These are phyloP conservation scores for Starmerella lactis-condensi DNA, from an alignment of 805 yeast genomes.

Conservation along the genomic window DNA sequence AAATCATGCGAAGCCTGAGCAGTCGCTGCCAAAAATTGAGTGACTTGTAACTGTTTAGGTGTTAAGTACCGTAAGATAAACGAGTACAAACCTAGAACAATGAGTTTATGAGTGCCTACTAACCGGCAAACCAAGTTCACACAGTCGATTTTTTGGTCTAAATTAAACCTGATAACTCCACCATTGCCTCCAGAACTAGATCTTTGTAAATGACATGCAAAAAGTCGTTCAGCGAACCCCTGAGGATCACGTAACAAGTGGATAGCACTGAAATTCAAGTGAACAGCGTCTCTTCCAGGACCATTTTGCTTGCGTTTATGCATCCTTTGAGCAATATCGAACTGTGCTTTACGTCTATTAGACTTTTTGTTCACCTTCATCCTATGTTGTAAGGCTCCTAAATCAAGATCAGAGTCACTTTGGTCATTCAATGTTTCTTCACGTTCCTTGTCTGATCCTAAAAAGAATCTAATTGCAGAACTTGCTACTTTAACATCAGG, in stretches of 20 bases:
- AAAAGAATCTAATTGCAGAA: conserved; percentile 77
- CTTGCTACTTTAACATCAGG: conserved; percentile 70
- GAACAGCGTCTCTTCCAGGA: conserved; percentile 40
- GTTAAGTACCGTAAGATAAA: conserved; percentile 76
- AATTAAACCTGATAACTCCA: conserved; percentile 46
- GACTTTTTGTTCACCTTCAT: conserved; percentile 69
- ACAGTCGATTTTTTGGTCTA: conserved; percentile 77
- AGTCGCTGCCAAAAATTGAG: conserved; percentile 88
- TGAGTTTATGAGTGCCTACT: conserved; percentile 86
- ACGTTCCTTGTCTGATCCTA: conserved; percentile 89
- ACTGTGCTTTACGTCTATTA: conserved; percentile 58
- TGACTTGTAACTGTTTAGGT: conserved; percentile 85
- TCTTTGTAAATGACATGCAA: conserved; percentile 38
- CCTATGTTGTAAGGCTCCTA: conserved; percentile 57
- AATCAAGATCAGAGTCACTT: conserved; percentile 47
- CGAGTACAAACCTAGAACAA: conserved; percentile 76
- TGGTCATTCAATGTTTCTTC: conserved; percentile 69
- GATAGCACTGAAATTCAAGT: conserved; percentile 81
- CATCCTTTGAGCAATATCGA: conserved; percentile 54
- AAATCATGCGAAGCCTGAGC: conserved; percentile 95
- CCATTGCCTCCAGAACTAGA: conserved; percentile 25
- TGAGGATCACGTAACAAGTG: conserved; percentile 93
- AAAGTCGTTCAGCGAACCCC: conserved; percentile 81
- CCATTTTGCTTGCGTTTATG: conserved; percentile 35
- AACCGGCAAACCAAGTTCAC: conserved; percentile 76